These are phyloP conservation scores for Colletotrichum zoysiae DNA, from an alignment of 2,329 filamentous ascomycete species.

Conservation along the genomic window DNA sequence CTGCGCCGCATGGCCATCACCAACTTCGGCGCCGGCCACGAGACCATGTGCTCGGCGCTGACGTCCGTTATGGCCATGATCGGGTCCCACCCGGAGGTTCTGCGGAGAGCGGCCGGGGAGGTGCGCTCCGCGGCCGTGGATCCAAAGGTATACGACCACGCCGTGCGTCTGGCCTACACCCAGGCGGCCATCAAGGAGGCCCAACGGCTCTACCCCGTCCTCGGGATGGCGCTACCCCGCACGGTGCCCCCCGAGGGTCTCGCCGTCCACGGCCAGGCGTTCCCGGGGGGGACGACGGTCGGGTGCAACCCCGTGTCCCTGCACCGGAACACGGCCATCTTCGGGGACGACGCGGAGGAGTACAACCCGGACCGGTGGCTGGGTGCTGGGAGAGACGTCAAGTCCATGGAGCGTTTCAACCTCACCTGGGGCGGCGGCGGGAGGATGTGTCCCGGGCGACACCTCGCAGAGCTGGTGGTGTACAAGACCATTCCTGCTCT, in stretches of 20 bases:
- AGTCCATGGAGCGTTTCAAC: conserved; percentile 61
- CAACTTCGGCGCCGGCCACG: conserved; percentile 68
- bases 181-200: conserved; percentile 64
- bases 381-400: conserved; percentile 45
- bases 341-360: conserved; percentile 58
- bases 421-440: conserved; percentile 66
- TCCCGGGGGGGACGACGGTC: conserved; percentile 62
- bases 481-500: conserved; percentile 58
- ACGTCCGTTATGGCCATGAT: conserved; percentile 63
- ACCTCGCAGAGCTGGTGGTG: conserved; percentile 64
- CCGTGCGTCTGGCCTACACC: conserved; percentile 50
- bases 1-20: conserved; percentile 65
- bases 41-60: conserved; percentile 66
- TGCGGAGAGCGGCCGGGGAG: conserved; percentile 49
- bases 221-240: conserved; percentile 65
- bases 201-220: conserved; percentile 63
- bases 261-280: conserved; percentile 52
- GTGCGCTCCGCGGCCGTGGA: conserved; percentile 43
- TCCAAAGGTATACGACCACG: conserved; percentile 45
- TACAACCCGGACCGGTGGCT: conserved; percentile 65
- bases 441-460: conserved; percentile 63
- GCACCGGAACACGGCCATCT: conserved; percentile 63
- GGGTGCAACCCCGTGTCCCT: conserved; percentile 64
- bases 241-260: conserved; percentile 55
- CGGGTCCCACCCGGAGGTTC: conserved; percentile 53